phyloP scores from a whole-genome alignment of 345 rosid species.

The Salix udensis region DNA sequence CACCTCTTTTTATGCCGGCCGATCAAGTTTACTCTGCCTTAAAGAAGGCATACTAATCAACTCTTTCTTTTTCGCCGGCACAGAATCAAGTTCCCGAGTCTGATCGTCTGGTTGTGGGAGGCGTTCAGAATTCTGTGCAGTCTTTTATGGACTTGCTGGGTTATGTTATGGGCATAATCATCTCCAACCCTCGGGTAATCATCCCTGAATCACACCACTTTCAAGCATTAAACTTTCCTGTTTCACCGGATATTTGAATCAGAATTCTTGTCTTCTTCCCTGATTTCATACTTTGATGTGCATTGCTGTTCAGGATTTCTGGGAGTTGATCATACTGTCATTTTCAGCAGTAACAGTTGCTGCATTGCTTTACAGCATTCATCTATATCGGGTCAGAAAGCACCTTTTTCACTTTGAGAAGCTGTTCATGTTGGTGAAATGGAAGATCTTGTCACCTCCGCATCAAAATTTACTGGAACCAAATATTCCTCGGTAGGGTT shows the following conservation, averaged over 20 bases:
- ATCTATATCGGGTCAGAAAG: conserved; percentile 51
- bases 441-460: background rate
- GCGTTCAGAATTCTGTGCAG: conserved; percentile 85
- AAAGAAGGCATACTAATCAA: background rate
- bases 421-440: conserved; percentile 14
- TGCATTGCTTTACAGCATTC: conserved; percentile 49
- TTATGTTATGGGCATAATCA: conserved; percentile 65
- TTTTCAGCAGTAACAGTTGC: conserved; percentile 46
- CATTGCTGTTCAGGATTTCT: conserved; percentile 53
- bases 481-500: background rate
- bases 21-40: background rate
- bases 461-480: background rate
- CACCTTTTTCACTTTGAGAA: conserved; percentile 70
- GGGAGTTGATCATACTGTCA: conserved; percentile 64
- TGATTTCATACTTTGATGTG: background rate
- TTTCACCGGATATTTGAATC: background rate
- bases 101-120: conserved; percentile 80
- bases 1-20: background rate
- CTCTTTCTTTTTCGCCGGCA: background rate
- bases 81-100: conserved; percentile 73
- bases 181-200: conserved; percentile 70
- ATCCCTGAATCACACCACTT: background rate
- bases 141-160: conserved; percentile 57
- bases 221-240: background rate
- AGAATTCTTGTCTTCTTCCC: background rate